A percentile compares a stretch with the other conserved stretches of the same genome.
Evolutionary conservation across 2,329 filamentous ascomycete species (phyloP).

Genomic region (Colletotrichum kahawae): DNA sequence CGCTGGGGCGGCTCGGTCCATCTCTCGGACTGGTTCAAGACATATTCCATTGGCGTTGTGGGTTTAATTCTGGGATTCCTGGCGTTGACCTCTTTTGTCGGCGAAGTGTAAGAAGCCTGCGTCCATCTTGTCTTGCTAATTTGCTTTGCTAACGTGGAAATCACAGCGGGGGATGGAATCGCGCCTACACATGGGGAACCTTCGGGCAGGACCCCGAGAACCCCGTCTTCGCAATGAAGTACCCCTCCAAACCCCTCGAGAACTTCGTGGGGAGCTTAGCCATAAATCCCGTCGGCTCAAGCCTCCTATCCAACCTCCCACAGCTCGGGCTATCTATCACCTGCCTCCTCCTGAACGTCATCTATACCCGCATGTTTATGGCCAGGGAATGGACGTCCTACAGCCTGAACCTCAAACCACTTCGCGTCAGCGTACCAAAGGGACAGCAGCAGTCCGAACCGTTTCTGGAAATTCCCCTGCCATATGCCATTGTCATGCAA

Average conservation of each 20-base stretch:
- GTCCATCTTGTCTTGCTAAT: background rate
- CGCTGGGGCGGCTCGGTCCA: background rate
- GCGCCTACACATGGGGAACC: background rate
- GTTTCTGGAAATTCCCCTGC: background rate
- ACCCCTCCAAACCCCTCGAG: background rate
- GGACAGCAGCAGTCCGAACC: background rate
- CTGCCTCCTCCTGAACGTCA: background rate
- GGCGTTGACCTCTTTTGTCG: background rate
- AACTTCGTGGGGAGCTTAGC: background rate
- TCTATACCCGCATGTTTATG: background rate
- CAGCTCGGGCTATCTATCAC: background rate
- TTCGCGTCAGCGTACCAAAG: background rate
- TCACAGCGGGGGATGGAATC: background rate
- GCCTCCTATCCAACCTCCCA: background rate
- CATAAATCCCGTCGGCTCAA: background rate
- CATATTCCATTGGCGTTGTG: background rate
- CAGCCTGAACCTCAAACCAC: background rate
- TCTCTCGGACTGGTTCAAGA: background rate
- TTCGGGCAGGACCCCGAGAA: background rate
- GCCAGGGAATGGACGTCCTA: background rate
- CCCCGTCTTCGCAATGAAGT: background rate
- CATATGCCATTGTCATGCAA: background rate
- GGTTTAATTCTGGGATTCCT: background rate
- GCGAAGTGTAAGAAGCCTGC: background rate
- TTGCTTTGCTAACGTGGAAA: background rate